Conservation (phyloP, 768 basidiomycete genomes). For the Rhodosporidiobolus odoratus region DNA sequence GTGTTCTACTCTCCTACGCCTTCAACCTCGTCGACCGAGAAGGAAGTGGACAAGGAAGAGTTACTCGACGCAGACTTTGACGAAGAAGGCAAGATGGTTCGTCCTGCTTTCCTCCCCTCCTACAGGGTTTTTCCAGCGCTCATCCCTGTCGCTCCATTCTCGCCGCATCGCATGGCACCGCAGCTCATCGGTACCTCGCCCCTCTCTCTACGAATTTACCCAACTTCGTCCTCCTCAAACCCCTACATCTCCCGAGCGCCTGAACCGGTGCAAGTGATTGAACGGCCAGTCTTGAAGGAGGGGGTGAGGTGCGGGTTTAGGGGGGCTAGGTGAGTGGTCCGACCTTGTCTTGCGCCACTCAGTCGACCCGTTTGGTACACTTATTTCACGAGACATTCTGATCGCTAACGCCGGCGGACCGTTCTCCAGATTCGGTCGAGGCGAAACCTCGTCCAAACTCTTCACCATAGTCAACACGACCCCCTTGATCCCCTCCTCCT, state of each 20-base stretch:
- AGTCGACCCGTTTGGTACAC: no score
- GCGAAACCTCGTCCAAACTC: slow-evolving; percentile 55
- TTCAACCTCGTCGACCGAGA: background rate
- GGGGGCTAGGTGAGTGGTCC: slow-evolving; percentile 31
- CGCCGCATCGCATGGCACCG: no score
- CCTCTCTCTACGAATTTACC: slow-evolving; percentile 35
- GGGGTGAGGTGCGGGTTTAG: slow-evolving; percentile 38
- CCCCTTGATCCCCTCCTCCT: slow-evolving; percentile 47
- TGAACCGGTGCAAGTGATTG: slow-evolving; percentile 38
- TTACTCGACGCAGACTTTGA: slow-evolving; percentile 83
- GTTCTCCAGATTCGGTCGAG: slow-evolving; percentile 52
- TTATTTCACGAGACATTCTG: no score
- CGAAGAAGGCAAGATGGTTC: slow-evolving; percentile 54
- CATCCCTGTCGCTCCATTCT: background rate
- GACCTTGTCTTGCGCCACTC: no score
- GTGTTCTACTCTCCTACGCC: background rate
- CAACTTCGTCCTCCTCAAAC: background rate
- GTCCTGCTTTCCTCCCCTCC: slow-evolving; percentile 22
- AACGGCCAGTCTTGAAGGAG: slow-evolving; percentile 37
- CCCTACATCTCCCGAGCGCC: background rate
- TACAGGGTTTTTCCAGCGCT: slow-evolving; percentile 5
- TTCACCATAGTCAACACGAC: slow-evolving; percentile 70
- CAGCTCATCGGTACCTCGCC: slow-evolving; percentile 38
- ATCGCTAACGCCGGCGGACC: no score
- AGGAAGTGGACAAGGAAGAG: slow-evolving; percentile 57